These are phyloP conservation scores for Eustoma russellianum DNA, from an alignment of 257 asterid genomes.

Conservation along the genomic window DNA sequence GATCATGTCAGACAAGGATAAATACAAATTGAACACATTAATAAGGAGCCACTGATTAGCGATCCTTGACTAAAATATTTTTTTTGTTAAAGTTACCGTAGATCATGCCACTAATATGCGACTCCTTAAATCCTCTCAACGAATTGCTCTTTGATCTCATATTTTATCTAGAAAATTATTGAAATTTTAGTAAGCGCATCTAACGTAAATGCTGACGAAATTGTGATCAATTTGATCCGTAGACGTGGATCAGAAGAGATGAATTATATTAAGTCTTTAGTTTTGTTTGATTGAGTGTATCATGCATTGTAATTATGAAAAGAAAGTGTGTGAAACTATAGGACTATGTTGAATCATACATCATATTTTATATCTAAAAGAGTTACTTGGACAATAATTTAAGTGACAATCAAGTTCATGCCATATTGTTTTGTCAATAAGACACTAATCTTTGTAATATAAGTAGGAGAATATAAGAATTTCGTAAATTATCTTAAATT, in stretches of 20 bases:
- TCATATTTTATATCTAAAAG: neutral
- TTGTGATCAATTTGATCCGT: neutral
- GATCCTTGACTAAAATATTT: conserved; percentile 4
- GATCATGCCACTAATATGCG: neutral
- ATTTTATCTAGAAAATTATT: neutral
- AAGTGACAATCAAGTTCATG: no score
- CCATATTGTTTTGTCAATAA: no score
- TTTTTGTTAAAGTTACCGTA: neutral
- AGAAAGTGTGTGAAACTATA: neutral
- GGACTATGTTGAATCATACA: neutral
- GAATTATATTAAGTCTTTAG: neutral
- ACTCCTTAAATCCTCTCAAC: neutral
- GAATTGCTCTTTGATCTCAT: neutral
- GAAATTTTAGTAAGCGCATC: neutral
- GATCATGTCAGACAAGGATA: neutral
- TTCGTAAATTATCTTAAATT: no score
- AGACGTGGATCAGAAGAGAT: neutral
- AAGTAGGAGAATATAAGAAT: no score
- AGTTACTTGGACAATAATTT: no score
- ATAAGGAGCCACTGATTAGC: neutral
- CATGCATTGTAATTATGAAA: neutral
- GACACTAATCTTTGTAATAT: no score
- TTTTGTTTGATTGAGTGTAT: neutral
- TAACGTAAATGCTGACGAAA: neutral
- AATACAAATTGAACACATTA: neutral